Conservation (phyloP, 1,139 yeast genomes). For the Saccharomyces hybrid region DNA sequence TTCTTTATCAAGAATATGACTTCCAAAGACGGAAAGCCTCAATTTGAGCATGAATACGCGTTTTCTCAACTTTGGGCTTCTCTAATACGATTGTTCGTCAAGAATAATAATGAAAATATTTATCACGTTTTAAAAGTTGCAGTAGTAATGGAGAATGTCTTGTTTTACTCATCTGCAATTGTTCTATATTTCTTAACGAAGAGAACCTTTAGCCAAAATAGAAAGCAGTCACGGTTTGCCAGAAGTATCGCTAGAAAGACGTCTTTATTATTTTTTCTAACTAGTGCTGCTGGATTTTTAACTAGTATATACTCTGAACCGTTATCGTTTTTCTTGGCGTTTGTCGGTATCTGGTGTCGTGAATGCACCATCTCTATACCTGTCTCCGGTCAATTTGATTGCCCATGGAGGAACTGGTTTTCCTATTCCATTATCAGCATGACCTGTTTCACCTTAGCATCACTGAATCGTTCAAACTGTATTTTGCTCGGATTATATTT, state of each 20-base stretch:
- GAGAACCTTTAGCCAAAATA: constrained; percentile 30
- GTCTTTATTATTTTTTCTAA: constrained; percentile 47
- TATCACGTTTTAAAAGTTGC: constrained; percentile 41
- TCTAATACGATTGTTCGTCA: constrained; percentile 33
- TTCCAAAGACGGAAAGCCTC: constrained; percentile 41
- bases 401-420: constrained; percentile 13
- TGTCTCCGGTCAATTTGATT: constrained; percentile 12
- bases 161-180: constrained; percentile 46
- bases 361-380: constrained; percentile 30
- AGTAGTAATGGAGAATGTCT: constrained; percentile 43
- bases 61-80: constrained; percentile 77
- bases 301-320: constrained; percentile 76
- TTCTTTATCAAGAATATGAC: constrained; percentile 50
- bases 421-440: constrained; percentile 45
- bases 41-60: constrained; percentile 84
- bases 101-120: constrained; percentile 25
- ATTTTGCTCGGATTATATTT: constrained; percentile 63
- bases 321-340: constrained; percentile 55
- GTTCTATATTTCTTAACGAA: constrained; percentile 47
- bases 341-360: constrained; percentile 51
- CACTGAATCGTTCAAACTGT: constrained; percentile 68
- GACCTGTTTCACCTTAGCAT: constrained; percentile 47
- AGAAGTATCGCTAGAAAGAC: constrained; percentile 21
- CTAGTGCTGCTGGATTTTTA: constrained; percentile 79
- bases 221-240: constrained; percentile 5